Percentiles rank a stretch among this genome's conserved stretches.
These are phyloP conservation scores for Paramecium caudatum DNA, from an alignment of 73 alveolate species.

Conservation along the genomic window DNA sequence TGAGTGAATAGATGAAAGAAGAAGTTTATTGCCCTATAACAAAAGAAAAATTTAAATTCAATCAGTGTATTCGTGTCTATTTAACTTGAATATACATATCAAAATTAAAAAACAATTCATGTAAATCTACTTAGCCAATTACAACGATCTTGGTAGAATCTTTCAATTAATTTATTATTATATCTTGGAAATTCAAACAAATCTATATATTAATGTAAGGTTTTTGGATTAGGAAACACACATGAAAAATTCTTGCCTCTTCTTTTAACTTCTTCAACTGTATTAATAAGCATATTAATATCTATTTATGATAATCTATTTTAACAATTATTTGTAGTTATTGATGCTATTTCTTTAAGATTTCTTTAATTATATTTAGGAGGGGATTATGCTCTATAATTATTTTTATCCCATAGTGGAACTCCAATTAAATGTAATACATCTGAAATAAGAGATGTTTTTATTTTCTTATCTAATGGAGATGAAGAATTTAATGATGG, in stretches of 20 bases:
- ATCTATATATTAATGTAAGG: conserved; percentile 52
- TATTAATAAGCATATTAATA: conserved; percentile 48
- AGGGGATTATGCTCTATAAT: not conserved
- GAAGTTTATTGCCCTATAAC: not conserved
- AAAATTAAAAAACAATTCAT: conserved; percentile 24
- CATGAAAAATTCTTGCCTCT: conserved; percentile 67
- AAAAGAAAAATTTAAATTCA: not conserved
- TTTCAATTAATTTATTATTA: conserved; percentile 63
- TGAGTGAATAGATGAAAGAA: conserved; percentile 19
- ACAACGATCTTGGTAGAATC: conserved; percentile 37
- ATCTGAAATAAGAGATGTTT: conserved; percentile 90
- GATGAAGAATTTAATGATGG: conserved; percentile 92
- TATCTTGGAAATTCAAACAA: conserved; percentile 73
- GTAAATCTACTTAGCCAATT: conserved; percentile 38
- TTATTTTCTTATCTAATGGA: conserved; percentile 92
- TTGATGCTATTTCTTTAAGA: conserved; percentile 55
- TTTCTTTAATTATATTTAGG: conserved; percentile 42
- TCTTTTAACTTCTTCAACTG: conserved; percentile 69
- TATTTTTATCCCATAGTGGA: conserved; percentile 88
- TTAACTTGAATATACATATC: conserved; percentile 16
- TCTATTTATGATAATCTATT: conserved; percentile 42
- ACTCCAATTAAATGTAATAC: conserved; percentile 88
- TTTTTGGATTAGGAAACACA: conserved; percentile 68
- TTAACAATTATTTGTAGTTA: conserved; percentile 48
- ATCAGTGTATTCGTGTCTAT: not conserved